Percentiles rank a stretch among this genome's conserved stretches.
Evolutionary conservation across 192 early-diverging fungal genomes (phyloP).

Genomic region (Podila epigama): DNA sequence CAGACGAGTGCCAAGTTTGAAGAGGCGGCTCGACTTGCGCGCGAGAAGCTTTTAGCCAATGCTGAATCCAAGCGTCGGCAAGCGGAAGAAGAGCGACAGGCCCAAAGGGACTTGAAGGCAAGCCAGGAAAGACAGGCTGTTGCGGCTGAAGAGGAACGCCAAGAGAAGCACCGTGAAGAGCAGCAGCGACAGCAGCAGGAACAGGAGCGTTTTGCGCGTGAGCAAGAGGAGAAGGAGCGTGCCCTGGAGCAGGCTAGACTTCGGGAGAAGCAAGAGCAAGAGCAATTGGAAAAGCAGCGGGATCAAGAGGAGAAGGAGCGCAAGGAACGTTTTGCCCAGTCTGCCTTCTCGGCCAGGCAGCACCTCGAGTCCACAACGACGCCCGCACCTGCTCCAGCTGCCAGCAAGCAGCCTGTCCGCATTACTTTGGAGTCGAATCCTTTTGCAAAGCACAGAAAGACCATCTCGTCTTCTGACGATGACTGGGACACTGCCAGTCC

Average conservation of each 20-base stretch:
- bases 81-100: constrained; percentile 48
- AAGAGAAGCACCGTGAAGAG: neutral
- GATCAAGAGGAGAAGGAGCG: constrained; percentile 38
- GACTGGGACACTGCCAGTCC: constrained; percentile 43
- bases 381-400: neutral
- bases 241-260: neutral
- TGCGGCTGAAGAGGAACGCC: constrained; percentile 8
- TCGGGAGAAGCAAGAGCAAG: neutral
- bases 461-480: constrained; percentile 39
- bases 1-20: constrained; percentile 54
- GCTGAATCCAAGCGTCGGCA: constrained; percentile 46
- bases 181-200: constrained; percentile 16
- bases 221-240: constrained; percentile 10
- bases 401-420: constrained; percentile 25
- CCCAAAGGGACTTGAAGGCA: constrained; percentile 31
- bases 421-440: constrained; percentile 41
- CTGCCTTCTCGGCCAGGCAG: constrained; percentile 25
- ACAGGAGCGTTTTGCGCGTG: neutral
- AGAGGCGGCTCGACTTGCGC: constrained; percentile 53
- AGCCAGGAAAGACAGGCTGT: constrained; percentile 4
- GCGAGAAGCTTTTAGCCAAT: constrained; percentile 49
- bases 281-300: constrained; percentile 5
- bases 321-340: constrained; percentile 44
- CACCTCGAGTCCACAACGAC: neutral
- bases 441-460: constrained; percentile 43